These are phyloP conservation scores for Dictyostelium intermedium DNA, from an alignment of 78 protist genomes.

Conservation along the genomic window DNA sequence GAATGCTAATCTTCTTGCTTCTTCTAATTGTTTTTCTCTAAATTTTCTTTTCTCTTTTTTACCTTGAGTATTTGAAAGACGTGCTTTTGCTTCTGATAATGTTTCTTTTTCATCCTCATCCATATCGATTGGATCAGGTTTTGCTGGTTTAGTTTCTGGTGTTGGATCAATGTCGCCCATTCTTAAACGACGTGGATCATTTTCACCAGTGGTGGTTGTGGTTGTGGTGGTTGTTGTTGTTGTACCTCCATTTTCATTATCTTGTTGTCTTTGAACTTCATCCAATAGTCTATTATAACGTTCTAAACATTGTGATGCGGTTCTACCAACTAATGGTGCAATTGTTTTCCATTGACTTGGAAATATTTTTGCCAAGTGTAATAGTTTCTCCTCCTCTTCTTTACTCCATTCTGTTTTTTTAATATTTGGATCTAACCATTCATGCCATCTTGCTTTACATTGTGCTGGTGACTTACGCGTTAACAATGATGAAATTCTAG, in stretches of 20 bases:
- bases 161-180: slow-evolving; percentile 98
- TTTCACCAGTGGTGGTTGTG: background rate
- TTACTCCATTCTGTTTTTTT: slow-evolving; percentile 99
- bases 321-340: slow-evolving; percentile 98
- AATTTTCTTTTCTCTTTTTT: slow-evolving; percentile 99
- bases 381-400: slow-evolving; percentile 99
- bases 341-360: slow-evolving; percentile 99
- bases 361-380: slow-evolving; percentile 97
- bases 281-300: slow-evolving; percentile 97
- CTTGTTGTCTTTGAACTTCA: slow-evolving; percentile 35
- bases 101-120: slow-evolving; percentile 99
- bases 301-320: slow-evolving; percentile 98
- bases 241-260: slow-evolving; percentile 12
- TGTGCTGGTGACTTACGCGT: slow-evolving; percentile 98
- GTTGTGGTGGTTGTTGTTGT: background rate
- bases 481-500: slow-evolving; percentile 97
- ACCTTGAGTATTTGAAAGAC: slow-evolving; percentile 99
- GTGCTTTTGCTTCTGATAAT: slow-evolving; percentile 98
- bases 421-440: slow-evolving; percentile 99
- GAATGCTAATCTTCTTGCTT: slow-evolving; percentile 96
- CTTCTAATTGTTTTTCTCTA: slow-evolving; percentile 98
- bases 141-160: slow-evolving; percentile 98
- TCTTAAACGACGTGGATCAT: slow-evolving; percentile 96
- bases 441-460: slow-evolving; percentile 99
- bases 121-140: slow-evolving; percentile 99